These are phyloP conservation scores for Cladophialophora psammophila DNA, from an alignment of 2,329 filamentous ascomycete species.

Conservation along the genomic window DNA sequence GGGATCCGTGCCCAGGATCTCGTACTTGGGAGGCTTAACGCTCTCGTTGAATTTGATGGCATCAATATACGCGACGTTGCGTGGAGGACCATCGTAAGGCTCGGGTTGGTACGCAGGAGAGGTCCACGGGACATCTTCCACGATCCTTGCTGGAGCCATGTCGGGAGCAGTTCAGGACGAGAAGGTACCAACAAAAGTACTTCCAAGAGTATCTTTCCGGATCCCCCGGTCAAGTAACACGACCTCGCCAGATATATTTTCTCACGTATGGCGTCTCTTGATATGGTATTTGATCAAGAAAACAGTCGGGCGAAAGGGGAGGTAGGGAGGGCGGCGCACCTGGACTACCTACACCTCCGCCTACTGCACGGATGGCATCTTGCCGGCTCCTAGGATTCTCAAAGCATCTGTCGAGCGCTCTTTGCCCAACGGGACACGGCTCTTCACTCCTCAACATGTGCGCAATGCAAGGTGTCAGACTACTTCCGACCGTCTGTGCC, in stretches of 20 bases:
- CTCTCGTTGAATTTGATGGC: slow-evolving; percentile 44
- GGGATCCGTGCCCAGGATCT: slow-evolving; percentile 47
- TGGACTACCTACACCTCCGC: neutral
- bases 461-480: neutral
- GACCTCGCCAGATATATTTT: neutral
- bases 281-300: slow-evolving; percentile 1
- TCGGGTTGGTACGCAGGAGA: slow-evolving; percentile 24
- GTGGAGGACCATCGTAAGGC: slow-evolving; percentile 41
- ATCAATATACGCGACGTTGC: slow-evolving; percentile 42
- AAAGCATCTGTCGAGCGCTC: neutral
- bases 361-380: slow-evolving; percentile 3
- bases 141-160: slow-evolving; percentile 29
- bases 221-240: too few species aligned
- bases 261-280: neutral
- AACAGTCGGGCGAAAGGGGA: slow-evolving; percentile 1
- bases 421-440: neutral
- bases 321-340: neutral
- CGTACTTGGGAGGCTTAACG: slow-evolving; percentile 47
- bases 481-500: slow-evolving; percentile 1
- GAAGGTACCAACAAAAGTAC: neutral
- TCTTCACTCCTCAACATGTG: neutral
- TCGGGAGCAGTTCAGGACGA: neutral
- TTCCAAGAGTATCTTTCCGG: too few species aligned
- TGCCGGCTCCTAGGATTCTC: neutral
- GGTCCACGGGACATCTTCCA: slow-evolving; percentile 29